Evolutionary conservation across 441 rosid genomes (phyloP).

Genomic region (Arabidopsis hybrid): DNA sequence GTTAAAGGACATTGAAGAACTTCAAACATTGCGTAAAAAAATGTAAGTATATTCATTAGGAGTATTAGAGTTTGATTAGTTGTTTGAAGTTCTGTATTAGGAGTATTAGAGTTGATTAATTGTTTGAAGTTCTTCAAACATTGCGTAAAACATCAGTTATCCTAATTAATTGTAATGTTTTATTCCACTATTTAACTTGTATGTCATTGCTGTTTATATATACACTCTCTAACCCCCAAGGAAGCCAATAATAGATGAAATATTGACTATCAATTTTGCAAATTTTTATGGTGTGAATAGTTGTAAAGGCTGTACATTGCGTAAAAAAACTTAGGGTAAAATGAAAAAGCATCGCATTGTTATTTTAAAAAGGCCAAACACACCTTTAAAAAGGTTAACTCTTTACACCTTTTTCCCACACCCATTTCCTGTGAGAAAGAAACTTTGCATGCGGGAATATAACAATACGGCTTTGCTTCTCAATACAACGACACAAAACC

Average conservation of each 20-base stretch:
- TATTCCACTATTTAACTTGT: neutral
- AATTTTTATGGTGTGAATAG: constrained; percentile 21
- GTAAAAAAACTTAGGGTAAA: constrained; percentile 36
- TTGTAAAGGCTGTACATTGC: constrained; percentile 33
- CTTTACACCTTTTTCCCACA: constrained; percentile 30
- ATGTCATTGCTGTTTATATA: neutral
- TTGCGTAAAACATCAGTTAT: no score
- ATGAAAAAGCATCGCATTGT: constrained; percentile 23
- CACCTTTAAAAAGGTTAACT: constrained; percentile 31
- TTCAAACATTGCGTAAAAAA: no score
- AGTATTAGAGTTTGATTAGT: no score
- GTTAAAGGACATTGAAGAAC: no score
- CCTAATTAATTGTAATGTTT: no score
- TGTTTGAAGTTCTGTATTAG: no score
- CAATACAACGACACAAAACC: constrained; percentile 40
- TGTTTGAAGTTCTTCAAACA: no score
- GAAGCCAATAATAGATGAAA: constrained; percentile 27
- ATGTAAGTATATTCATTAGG: no score
- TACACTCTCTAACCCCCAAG: neutral
- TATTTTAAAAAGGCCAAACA: constrained; percentile 39
- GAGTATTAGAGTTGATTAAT: no score
- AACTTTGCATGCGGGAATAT: constrained; percentile 46
- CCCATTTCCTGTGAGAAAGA: constrained; percentile 39
- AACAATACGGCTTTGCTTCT: constrained; percentile 44
- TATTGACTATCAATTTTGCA: constrained; percentile 32